Conservation (phyloP, 2,329 filamentous ascomycete genomes). For the Aspergillus ustus region DNA sequence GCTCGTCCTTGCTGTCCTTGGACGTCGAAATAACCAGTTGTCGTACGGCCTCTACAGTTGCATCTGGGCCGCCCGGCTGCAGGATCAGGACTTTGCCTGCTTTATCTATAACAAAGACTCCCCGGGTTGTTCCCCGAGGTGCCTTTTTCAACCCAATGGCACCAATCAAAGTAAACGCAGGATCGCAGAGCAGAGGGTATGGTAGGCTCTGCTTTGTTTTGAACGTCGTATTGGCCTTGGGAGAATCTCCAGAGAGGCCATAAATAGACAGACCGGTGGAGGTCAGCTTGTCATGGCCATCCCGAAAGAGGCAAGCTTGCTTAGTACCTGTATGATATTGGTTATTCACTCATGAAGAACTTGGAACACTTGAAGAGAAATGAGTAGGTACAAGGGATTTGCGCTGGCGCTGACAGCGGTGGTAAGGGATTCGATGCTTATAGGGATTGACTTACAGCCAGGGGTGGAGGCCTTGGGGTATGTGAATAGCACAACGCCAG, state of each 20-base stretch:
- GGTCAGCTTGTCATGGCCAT: slow-evolving; percentile 76
- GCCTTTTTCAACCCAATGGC: slow-evolving; percentile 90
- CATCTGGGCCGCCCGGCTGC: slow-evolving; percentile 75
- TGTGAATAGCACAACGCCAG: slow-evolving; percentile 89
- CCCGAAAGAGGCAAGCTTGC: slow-evolving; percentile 92
- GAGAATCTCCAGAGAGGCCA: slow-evolving; percentile 83
- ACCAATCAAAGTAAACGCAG: slow-evolving; percentile 71
- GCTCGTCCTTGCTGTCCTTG: slow-evolving; percentile 26
- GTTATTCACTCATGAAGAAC: neutral
- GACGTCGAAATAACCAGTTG: slow-evolving; percentile 62
- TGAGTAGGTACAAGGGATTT: neutral
- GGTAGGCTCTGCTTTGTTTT: slow-evolving; percentile 87
- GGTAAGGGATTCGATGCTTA: slow-evolving; percentile 1
- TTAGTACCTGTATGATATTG: slow-evolving; percentile 70
- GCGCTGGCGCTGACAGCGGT: neutral
- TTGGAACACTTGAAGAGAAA: neutral
- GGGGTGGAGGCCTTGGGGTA: slow-evolving; percentile 95
- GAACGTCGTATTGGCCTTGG: slow-evolving; percentile 92
- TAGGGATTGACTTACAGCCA: slow-evolving; percentile 73
- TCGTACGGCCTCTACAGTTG: slow-evolving; percentile 77
- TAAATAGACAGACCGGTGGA: slow-evolving; percentile 83
- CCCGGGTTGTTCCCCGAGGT: slow-evolving; percentile 78
- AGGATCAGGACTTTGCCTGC: slow-evolving; percentile 76
- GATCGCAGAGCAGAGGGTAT: slow-evolving; percentile 87
- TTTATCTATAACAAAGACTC: slow-evolving; percentile 87